These are phyloP conservation scores for Plectosphaerella sp. DNA, from an alignment of 2,329 filamentous ascomycete genomes.

Conservation along the genomic window DNA sequence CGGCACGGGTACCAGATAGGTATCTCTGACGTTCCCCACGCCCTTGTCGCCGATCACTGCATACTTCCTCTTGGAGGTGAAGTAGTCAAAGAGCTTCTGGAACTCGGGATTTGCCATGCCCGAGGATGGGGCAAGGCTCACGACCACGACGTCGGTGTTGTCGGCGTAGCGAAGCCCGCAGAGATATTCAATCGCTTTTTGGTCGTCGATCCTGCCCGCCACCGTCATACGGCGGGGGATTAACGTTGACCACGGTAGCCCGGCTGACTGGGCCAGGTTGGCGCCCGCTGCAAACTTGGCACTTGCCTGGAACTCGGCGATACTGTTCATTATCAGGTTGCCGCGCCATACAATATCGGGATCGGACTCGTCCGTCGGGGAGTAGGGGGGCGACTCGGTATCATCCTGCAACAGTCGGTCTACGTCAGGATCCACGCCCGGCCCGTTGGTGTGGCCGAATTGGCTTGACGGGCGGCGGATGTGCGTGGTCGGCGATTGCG, in stretches of 20 bases:
- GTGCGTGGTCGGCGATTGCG: conserved; percentile 48
- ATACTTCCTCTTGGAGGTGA: conserved; percentile 75
- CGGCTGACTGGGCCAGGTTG: conserved; percentile 60
- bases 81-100: conserved; percentile 80
- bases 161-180: conserved; percentile 79
- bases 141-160: conserved; percentile 78
- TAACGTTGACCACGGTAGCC: conserved; percentile 63
- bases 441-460: conserved; percentile 38
- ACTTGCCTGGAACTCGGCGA: conserved; percentile 71
- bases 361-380: conserved; percentile 70
- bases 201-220: conserved; percentile 74
- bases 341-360: conserved; percentile 77
- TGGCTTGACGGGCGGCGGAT: conserved; percentile 45
- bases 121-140: conserved; percentile 64
- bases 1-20: conserved; percentile 84
- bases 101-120: conserved; percentile 60
- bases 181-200: conserved; percentile 85
- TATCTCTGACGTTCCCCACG: conserved; percentile 74
- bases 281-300: conserved; percentile 83
- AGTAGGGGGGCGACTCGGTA: conserved; percentile 77
- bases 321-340: conserved; percentile 68
- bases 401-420: conserved; percentile 81
- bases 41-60: conserved; percentile 80
- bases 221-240: conserved; percentile 68
- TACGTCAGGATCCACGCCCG: conserved; percentile 79